Conservation (phyloP, 2,329 filamentous ascomycete genomes). For the Verticillium tricorpus region DNA sequence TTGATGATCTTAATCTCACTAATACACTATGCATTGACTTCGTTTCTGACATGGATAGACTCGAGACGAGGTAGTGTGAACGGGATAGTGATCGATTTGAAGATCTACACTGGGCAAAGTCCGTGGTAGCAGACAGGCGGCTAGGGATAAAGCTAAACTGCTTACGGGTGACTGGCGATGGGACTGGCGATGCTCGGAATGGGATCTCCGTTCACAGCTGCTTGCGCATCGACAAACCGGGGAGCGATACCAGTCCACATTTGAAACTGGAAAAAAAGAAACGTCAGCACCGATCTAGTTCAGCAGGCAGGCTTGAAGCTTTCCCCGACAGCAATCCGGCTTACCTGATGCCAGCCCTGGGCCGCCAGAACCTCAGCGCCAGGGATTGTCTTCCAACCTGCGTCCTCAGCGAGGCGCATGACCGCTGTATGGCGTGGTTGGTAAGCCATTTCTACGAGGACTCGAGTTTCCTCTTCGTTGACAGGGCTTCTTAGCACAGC, state of each 20-base stretch:
- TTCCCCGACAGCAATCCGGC: constrained; percentile 18
- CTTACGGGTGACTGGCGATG: not conserved
- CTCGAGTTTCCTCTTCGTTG: constrained; percentile 37
- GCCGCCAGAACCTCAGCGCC: constrained; percentile 86
- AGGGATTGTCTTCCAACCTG: constrained; percentile 77
- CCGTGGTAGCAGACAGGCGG: too few relatives aligned
- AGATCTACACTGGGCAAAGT: too few relatives aligned
- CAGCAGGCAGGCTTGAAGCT: too few relatives aligned
- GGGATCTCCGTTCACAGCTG: constrained; percentile 45
- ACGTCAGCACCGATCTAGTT: constrained; percentile 14
- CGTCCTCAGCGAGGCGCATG: constrained; percentile 76
- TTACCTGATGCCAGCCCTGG: constrained; percentile 83
- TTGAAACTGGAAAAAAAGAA: constrained; percentile 56
- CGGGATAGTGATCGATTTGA: too few relatives aligned
- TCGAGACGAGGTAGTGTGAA: too few relatives aligned
- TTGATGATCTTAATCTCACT: too few relatives aligned
- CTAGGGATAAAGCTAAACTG: not conserved
- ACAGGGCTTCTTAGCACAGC: constrained; percentile 41
- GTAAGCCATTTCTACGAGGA: constrained; percentile 94
- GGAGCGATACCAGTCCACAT: constrained; percentile 81
- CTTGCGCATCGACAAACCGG: constrained; percentile 64
- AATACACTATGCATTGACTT: too few relatives aligned
- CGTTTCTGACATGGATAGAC: too few relatives aligned
- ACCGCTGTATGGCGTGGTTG: constrained; percentile 78
- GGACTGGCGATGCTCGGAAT: not conserved